phyloP scores from a whole-genome alignment of 2,329 filamentous ascomycete genomes.

The Aspergillus sp. region DNA sequence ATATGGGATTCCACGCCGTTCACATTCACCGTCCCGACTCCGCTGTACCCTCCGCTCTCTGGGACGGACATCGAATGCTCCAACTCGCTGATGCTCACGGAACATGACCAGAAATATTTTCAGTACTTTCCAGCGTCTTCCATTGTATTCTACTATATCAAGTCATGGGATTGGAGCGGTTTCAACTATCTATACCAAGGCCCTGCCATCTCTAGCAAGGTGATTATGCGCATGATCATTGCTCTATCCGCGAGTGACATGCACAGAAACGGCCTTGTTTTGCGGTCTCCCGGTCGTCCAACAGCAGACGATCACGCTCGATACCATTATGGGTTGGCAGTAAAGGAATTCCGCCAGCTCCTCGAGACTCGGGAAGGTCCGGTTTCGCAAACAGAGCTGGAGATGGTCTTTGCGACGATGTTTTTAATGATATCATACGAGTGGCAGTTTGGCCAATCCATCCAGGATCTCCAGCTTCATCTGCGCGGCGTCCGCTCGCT shows the following conservation, averaged over 20 bases:
- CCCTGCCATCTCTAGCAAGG: constrained; percentile 33
- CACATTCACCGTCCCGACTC: constrained; percentile 18
- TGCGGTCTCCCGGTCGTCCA: constrained; percentile 26
- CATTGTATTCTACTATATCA: constrained; percentile 27
- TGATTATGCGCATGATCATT: constrained; percentile 44
- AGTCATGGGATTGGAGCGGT: constrained; percentile 39
- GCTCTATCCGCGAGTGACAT: constrained; percentile 39
- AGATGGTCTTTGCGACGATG: constrained; percentile 38
- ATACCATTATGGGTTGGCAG: constrained; percentile 37
- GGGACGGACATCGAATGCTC: constrained; percentile 25
- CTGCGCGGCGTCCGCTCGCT: constrained; percentile 38
- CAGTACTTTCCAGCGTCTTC: constrained; percentile 11
- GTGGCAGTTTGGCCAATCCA: constrained; percentile 38
- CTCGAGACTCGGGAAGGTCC: constrained; percentile 29
- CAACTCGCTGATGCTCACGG: constrained; percentile 35
- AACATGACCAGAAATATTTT: constrained; percentile 4
- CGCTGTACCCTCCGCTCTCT: constrained; percentile 27
- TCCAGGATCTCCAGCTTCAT: constrained; percentile 36
- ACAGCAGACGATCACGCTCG: constrained; percentile 32
- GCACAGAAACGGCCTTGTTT: constrained; percentile 32
- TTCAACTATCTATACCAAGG: constrained; percentile 38
- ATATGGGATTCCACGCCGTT: constrained; percentile 16
- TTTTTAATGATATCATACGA: constrained; percentile 39
- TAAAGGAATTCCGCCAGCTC: constrained; percentile 38
- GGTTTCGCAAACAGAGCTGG: constrained; percentile 30